Percentiles rank a stretch among this genome's conserved stretches.
phyloP scores from a whole-genome alignment of 2,329 filamentous ascomycete species.

The Verticillium longisporum region DNA sequence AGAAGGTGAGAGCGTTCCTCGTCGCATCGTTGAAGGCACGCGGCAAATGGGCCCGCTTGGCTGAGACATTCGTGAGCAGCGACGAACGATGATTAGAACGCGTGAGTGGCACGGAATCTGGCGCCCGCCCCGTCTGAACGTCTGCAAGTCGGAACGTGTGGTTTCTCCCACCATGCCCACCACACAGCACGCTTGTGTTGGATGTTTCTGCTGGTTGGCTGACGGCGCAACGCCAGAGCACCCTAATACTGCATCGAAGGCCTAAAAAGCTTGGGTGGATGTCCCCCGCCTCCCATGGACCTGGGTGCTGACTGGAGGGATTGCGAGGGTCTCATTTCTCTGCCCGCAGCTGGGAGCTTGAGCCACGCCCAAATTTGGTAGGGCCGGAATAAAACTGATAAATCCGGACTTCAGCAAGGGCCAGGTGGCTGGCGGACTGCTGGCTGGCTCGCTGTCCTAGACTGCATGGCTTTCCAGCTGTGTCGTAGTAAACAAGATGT shows the following conservation, averaged over 20 bases:
- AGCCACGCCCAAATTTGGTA: not conserved
- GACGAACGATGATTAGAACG: not conserved
- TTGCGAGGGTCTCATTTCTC: not conserved
- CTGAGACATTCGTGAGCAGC: not conserved
- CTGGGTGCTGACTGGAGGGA: not conserved
- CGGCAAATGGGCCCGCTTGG: not conserved
- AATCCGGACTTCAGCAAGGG: not conserved
- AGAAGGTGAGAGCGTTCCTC: not conserved
- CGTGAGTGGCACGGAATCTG: not conserved
- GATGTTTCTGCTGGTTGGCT: not conserved
- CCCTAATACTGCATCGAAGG: not conserved
- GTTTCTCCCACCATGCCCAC: not conserved
- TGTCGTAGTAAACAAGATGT: too few relatives aligned
- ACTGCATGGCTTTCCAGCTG: too few relatives aligned
- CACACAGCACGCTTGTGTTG: not conserved
- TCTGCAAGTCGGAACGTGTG: not conserved
- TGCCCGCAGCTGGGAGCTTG: not conserved
- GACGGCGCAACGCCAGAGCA: not conserved
- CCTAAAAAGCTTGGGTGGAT: not conserved
- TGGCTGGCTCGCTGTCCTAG: not conserved
- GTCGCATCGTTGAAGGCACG: not conserved
- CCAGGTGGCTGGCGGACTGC: not conserved
- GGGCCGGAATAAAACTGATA: not conserved
- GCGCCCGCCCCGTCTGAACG: not conserved
- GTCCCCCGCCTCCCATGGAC: not conserved